Evolutionary conservation across 1,284 basidiomycete species (phyloP), one percentile per base, ranked within the genome.

Genomic region (Athelia sp.): DNA sequence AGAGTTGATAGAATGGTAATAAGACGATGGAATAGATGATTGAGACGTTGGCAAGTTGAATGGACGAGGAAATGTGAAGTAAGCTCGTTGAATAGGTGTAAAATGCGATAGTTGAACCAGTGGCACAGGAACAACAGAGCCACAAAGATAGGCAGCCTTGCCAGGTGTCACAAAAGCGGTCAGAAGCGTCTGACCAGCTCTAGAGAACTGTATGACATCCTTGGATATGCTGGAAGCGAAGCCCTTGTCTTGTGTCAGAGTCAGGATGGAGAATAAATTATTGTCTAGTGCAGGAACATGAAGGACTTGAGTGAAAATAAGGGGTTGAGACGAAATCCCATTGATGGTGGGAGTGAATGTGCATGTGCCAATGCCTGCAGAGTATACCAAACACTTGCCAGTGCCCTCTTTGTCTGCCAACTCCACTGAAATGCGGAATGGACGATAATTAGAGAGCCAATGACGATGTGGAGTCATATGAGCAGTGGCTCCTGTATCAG

Each of bases 401-500:
- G 6, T 13, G 4, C 13, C 26, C 13, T 13, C 31, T 24, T 56
- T 42, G 45, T 63, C 51, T 4, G 62, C 61, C 3, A 63, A 56
- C 9, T 51, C 31, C 18, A 63, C 52, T 0, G 57, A 54, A 3
- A 58, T 47, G n/a, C 19, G 42, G 19, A 19, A 52, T 49, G 3
- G 50, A 50, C 2, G 11, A 48, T 59, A 59, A 18, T 42, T 43
- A 8, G 13, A 8, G 43, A 62, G 53, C 57, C 58, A 62, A 10
- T 53, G n/a, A n/a, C 58, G 59, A 42, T 60, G 57, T 0, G 57
- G 57, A 1, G 59, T 62, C 61, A 62, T 62, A 45, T 54, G 49
- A 75, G 61, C 62, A 54, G 64, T 65, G 53, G 66, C 62, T 44
- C 65, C 66, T 59, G 64, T 64, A 54, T 70, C 65, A 52, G 60